These are phyloP conservation scores for Agrostemma githago DNA, from an alignment of 148 eudicot species.

Conservation along the genomic window DNA sequence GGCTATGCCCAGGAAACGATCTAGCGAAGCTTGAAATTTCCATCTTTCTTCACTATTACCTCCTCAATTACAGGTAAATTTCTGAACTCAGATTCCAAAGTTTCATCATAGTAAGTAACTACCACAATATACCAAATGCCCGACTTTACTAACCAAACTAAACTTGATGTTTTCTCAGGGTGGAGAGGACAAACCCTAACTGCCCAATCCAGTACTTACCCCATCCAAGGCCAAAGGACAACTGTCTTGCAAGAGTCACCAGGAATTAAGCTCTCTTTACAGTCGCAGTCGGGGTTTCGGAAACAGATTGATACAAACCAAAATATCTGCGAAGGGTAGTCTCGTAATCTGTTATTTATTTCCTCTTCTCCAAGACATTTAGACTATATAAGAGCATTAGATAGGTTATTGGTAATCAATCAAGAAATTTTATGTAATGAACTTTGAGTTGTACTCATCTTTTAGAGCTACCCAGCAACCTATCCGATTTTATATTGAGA, in stretches of 20 bases:
- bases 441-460: no score
- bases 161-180: constrained; percentile 36
- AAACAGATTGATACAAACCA: no score
- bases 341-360: no score
- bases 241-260: constrained; percentile 60
- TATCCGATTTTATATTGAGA: no score
- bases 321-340: no score
- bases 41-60: constrained; percentile 84
- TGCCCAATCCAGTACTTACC: constrained; percentile 59
- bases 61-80: constrained; percentile 63
- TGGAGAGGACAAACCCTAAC: constrained; percentile 52
- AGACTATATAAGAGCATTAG: no score
- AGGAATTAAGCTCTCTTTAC: constrained; percentile 15
- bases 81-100: not conserved
- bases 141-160: no score
- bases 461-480: no score
- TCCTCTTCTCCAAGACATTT: no score
- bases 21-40: constrained; percentile 88
- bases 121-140: not conserved
- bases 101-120: no score
- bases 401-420: no score
- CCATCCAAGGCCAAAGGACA: constrained; percentile 79
- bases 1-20: constrained; percentile 89
- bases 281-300: not conserved
- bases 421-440: no score